phyloP scores from a whole-genome alignment of 192 early-diverging fungal genomes.

The Coemansia sp. region DNA sequence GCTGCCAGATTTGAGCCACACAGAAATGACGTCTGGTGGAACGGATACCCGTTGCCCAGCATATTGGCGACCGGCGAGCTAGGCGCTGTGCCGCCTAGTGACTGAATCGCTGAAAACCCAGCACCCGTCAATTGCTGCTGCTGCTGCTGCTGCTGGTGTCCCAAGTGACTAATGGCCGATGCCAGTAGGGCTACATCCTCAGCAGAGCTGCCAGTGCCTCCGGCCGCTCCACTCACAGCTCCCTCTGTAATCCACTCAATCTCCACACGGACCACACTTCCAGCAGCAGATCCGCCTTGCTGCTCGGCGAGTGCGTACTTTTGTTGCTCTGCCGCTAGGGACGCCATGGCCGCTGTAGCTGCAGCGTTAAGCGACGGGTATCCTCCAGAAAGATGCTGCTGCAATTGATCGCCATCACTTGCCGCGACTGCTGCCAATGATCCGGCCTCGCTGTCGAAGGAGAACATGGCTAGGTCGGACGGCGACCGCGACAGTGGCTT shows the following conservation, averaged over 20 bases:
- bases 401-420: background rate
- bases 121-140: slow-evolving; percentile 13
- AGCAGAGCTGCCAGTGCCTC: slow-evolving; percentile 11
- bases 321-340: slow-evolving; percentile 12
- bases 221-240: slow-evolving; percentile 2
- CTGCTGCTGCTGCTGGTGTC: slow-evolving; percentile 20
- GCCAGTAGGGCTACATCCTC: background rate
- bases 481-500: slow-evolving; percentile 31
- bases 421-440: background rate
- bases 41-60: slow-evolving; percentile 20
- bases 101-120: slow-evolving; percentile 17
- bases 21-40: slow-evolving; percentile 6
- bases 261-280: slow-evolving; percentile 29
- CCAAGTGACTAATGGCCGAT: background rate
- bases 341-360: slow-evolving; percentile 27
- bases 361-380: slow-evolving; percentile 31
- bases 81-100: slow-evolving; percentile 20
- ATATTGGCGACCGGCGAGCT: slow-evolving; percentile 28
- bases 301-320: slow-evolving; percentile 3
- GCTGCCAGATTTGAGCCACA: slow-evolving; percentile 13
- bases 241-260: slow-evolving; percentile 45
- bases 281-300: background rate
- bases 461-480: slow-evolving; percentile 52
- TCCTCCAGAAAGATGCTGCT: slow-evolving; percentile 6
- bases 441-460: background rate